phyloP scores from a whole-genome alignment of 768 basidiomycete species.

The Naganishia friedmannii region DNA sequence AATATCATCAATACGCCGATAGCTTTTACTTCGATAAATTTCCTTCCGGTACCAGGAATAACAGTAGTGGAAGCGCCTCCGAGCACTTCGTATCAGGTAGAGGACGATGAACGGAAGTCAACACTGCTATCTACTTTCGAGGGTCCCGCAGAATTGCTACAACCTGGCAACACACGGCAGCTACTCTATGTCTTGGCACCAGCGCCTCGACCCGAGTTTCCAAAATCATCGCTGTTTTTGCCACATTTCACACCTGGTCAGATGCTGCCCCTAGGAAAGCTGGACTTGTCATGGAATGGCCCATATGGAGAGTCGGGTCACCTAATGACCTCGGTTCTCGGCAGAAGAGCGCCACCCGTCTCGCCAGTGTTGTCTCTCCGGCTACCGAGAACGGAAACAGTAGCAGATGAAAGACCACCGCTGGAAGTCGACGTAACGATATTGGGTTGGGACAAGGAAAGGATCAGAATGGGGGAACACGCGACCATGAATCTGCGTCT shows the following conservation, averaged over 20 bases:
- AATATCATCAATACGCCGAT: constrained; percentile 82
- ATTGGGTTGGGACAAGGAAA: constrained; percentile 10
- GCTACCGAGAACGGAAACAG: constrained; percentile 1
- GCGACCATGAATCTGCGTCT: constrained; percentile 17
- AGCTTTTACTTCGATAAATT: constrained; percentile 65
- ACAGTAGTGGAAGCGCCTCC: constrained; percentile 47
- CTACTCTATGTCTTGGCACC: constrained; percentile 80
- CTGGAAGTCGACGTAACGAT: constrained; percentile 16
- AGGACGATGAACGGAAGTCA: constrained; percentile 38
- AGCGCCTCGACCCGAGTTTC: constrained; percentile 18
- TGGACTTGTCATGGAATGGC: constrained; percentile 86
- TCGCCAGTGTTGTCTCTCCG: constrained; percentile 1
- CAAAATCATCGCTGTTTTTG: constrained; percentile 46
- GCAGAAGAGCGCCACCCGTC: constrained; percentile 65
- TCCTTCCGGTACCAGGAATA: constrained; percentile 44
- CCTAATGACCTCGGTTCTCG: constrained; percentile 82
- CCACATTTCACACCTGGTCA: constrained; percentile 64
- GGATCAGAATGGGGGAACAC: neutral
- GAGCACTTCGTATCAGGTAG: constrained; percentile 9
- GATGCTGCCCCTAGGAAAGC: constrained; percentile 73
- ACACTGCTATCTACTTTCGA: constrained; percentile 56
- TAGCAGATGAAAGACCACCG: neutral
- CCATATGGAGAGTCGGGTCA: constrained; percentile 81
- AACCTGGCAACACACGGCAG: constrained; percentile 80
- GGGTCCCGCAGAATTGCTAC: constrained; percentile 67